Evolutionary conservation across 768 basidiomycete species (phyloP).

Genomic region (Termitomyces sp.): DNA sequence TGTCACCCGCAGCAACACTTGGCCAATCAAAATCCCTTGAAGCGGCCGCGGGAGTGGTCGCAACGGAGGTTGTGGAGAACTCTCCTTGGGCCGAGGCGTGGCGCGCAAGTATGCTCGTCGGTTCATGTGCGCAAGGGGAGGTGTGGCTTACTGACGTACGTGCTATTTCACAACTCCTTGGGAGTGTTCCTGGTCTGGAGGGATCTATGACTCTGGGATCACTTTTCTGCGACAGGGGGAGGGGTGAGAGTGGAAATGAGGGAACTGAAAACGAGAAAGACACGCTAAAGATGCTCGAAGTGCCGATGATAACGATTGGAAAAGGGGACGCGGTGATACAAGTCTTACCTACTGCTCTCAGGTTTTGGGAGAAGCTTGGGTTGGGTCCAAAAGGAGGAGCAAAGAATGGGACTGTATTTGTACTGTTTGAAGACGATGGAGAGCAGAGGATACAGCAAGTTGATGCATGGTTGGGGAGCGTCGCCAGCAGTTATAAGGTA

Average conservation of each 20-base stretch:
- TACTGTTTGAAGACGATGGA: constrained; percentile 60
- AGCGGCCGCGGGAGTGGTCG: constrained; percentile 55
- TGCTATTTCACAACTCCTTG: constrained; percentile 36
- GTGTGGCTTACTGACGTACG: constrained; percentile 55
- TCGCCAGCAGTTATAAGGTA: constrained; percentile 56
- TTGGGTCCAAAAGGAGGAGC: constrained; percentile 62
- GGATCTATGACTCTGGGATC: constrained; percentile 32
- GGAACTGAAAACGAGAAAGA: background rate
- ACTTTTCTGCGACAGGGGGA: constrained; percentile 25
- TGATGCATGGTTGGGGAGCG: constrained; percentile 52
- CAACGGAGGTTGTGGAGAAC: constrained; percentile 71
- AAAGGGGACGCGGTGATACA: constrained; percentile 70
- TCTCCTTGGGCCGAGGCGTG: constrained; percentile 62
- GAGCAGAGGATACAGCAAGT: constrained; percentile 40
- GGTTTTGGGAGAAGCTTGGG: constrained; percentile 86
- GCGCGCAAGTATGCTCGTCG: constrained; percentile 31
- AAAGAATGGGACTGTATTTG: constrained; percentile 66
- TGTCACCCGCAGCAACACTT: constrained; percentile 71
- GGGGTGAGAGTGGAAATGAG: background rate
- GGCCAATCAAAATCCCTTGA: constrained; percentile 66
- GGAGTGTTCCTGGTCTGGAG: constrained; percentile 28
- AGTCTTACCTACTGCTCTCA: constrained; percentile 59
- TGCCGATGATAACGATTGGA: constrained; percentile 58
- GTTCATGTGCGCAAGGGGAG: constrained; percentile 7
- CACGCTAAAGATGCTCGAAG: constrained; percentile 11